These are phyloP conservation scores for Saturnispora quitensis DNA, from an alignment of 805 yeast species.

Conservation along the genomic window DNA sequence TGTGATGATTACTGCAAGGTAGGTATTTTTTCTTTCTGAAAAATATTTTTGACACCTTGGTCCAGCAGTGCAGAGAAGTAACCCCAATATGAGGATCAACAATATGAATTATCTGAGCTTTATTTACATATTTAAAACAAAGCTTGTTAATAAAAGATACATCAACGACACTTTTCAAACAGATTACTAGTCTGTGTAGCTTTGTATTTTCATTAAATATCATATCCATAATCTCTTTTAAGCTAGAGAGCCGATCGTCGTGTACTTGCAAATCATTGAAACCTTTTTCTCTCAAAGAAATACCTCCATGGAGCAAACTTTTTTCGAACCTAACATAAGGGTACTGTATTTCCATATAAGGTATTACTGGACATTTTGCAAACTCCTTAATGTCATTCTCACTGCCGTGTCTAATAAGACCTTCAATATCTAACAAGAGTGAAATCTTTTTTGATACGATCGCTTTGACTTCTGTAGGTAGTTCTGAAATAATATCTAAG, in stretches of 20 bases:
- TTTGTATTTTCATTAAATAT: not conserved
- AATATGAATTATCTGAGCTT: not conserved
- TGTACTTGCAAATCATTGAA: slow-evolving; percentile 2
- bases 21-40: not conserved
- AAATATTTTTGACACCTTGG: not conserved
- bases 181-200: not conserved
- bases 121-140: not conserved
- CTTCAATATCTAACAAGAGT: slow-evolving; percentile 3
- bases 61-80: not conserved
- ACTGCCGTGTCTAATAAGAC: not conserved
- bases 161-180: not conserved
- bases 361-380: not conserved
- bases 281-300: not conserved
- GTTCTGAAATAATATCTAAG: not conserved
- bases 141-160: not conserved
- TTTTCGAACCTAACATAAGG: slow-evolving; percentile 5
- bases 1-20: not conserved
- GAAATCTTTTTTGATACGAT: not conserved
- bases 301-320: slow-evolving; percentile 1
- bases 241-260: not conserved
- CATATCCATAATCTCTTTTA: not conserved
- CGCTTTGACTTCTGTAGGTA: not conserved
- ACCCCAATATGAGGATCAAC: not conserved
- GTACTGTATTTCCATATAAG: slow-evolving; percentile 5
- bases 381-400: not conserved